Conservation (phyloP, 2,329 filamentous ascomycete species). For the Fusarium chuoi region DNA sequence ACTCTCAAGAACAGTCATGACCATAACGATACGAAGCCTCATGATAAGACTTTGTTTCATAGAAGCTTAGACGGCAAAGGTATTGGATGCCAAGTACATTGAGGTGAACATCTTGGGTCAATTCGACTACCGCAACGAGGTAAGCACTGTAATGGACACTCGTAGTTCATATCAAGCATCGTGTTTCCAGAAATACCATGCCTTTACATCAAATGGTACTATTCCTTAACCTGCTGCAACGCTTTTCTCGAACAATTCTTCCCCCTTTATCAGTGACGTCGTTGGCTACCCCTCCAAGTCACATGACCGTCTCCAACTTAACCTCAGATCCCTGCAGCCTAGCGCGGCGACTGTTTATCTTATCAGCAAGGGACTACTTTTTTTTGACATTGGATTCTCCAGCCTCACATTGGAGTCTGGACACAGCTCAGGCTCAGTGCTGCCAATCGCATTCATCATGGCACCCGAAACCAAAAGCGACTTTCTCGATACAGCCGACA, state of each 20-base stretch:
- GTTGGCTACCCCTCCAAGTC: constrained; percentile 26
- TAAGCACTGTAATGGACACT: no score
- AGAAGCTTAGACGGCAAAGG: not conserved
- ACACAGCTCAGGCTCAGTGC: constrained; percentile 1
- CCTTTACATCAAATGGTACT: not conserved
- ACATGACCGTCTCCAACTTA: constrained; percentile 25
- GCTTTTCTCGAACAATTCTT: not conserved
- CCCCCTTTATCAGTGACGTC: constrained; percentile 28
- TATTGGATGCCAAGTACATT: not conserved
- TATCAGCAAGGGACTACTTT: constrained; percentile 42
- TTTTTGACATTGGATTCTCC: constrained; percentile 19
- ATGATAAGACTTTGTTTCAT: not conserved
- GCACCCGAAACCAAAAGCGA: constrained; percentile 76
- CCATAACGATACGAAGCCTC: not conserved
- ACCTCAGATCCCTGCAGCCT: not conserved
- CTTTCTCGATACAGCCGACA: constrained; percentile 71
- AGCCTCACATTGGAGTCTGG: constrained; percentile 20
- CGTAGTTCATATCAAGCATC: not conserved
- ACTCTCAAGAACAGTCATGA: not conserved
- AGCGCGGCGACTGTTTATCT: constrained; percentile 32
- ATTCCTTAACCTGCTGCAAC: not conserved
- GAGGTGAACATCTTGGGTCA: no score
- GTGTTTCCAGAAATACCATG: not conserved
- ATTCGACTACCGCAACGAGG: no score
- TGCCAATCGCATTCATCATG: constrained; percentile 57